phyloP scores from a whole-genome alignment of 2,329 filamentous ascomycete genomes.

The Triangularia setosa region DNA sequence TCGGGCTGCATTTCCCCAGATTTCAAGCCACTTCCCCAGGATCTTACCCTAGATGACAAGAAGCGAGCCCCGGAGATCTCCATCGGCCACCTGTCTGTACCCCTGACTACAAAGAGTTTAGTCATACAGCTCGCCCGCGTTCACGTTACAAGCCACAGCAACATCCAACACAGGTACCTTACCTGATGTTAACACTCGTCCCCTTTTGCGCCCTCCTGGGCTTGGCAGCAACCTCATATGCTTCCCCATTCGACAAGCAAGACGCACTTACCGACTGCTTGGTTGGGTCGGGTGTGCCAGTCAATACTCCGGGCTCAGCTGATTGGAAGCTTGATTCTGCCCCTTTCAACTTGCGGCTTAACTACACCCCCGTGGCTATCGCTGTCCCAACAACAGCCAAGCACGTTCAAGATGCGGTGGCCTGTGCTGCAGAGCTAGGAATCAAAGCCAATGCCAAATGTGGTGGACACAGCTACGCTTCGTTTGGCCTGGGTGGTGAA shows the following conservation, averaged over 20 bases:
- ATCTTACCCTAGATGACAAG: constrained; percentile 17
- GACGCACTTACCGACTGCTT: constrained; percentile 26
- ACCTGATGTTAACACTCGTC: constrained; percentile 14
- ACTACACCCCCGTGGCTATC: constrained; percentile 41
- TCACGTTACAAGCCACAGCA: constrained; percentile 11
- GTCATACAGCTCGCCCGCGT: constrained; percentile 9
- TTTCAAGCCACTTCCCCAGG: constrained; percentile 18
- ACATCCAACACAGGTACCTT: not conserved
- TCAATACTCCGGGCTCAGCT: constrained; percentile 18
- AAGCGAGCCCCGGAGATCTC: constrained; percentile 15
- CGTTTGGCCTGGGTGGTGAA: constrained; percentile 45
- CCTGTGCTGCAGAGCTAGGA: constrained; percentile 39
- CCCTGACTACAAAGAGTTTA: not conserved
- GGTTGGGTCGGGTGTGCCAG: constrained; percentile 22
- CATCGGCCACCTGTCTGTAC: not conserved
- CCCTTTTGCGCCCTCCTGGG: constrained; percentile 21
- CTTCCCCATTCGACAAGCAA: constrained; percentile 24
- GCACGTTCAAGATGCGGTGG: constrained; percentile 44
- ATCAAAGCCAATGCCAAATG: constrained; percentile 47
- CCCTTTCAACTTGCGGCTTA: constrained; percentile 33
- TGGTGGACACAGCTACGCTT: constrained; percentile 51
- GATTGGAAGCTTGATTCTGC: constrained; percentile 35
- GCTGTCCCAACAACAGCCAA: constrained; percentile 39
- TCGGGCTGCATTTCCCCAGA: constrained; percentile 22
- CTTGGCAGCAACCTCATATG: constrained; percentile 13